A percentile compares a stretch with the other conserved stretches of the same genome.
Evolutionary conservation across 768 basidiomycete species (phyloP).

Genomic region (Sporobolomyces phaffii): DNA sequence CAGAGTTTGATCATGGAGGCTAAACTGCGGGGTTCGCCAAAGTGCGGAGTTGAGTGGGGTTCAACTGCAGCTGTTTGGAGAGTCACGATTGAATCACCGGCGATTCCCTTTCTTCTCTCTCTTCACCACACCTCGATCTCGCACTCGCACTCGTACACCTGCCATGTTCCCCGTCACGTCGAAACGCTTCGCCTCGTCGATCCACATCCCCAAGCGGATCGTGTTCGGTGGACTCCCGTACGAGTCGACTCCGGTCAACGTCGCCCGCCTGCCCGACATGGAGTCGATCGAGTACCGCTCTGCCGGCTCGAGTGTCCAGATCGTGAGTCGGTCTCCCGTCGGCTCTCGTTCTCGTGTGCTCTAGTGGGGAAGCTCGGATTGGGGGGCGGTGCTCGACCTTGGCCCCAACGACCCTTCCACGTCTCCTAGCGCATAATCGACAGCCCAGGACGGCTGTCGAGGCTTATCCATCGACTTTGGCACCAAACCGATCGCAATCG

Average conservation of each 20-base stretch:
- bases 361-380: not conserved
- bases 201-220: constrained; percentile 1
- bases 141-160: not conserved
- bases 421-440: too few species aligned
- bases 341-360: not conserved
- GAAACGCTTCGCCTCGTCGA: constrained; percentile 4
- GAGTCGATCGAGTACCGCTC: constrained; percentile 5
- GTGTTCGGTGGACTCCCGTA: not conserved
- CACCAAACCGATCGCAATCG: too few species aligned
- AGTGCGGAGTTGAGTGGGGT: too few species aligned
- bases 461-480: too few species aligned
- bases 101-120: not conserved
- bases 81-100: too few species aligned
- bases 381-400: not conserved
- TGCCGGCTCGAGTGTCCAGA: not conserved
- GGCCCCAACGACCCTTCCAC: not conserved
- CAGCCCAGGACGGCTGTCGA: too few species aligned
- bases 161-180: constrained; percentile 10
- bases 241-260: not conserved
- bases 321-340: not conserved
- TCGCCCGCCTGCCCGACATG: constrained; percentile 9
- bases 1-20: not conserved
- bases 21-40: not conserved
- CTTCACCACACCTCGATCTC: not conserved
- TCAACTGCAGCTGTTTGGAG: too few species aligned